phyloP scores from a whole-genome alignment of 129 eudicot species.

The sunflower (Helianthus annuus) region HanXRQr2.0-SUNRISE NC_035443.2:49105881-49106380 shows the following conservation, averaged over 20 bases:
- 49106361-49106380: conserved; percentile 79
- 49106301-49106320: conserved; percentile 79
- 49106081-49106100: too few relatives aligned
- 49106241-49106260: too few relatives aligned
- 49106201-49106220: too few relatives aligned
- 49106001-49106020: conserved; percentile 58
- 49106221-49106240: too few relatives aligned
- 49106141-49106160: too few relatives aligned
- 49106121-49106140: too few relatives aligned
- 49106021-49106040: conserved; percentile 86
- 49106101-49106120: too few relatives aligned
- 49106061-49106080: neutral
- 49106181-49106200: too few relatives aligned
- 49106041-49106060: conserved; percentile 4
- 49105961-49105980: conserved; percentile 69
- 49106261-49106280: too few relatives aligned
- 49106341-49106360: conserved; percentile 86
- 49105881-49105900: conserved; percentile 67
- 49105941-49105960: conserved; percentile 76
- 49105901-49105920: conserved; percentile 69
- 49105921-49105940: conserved; percentile 89
- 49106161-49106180: too few relatives aligned
- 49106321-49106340: conserved; percentile 76
- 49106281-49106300: neutral
- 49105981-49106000: conserved; percentile 77